phyloP scores from a whole-genome alignment of 306 rosid species.

The Dalbergia cochinchinensis region DNA sequence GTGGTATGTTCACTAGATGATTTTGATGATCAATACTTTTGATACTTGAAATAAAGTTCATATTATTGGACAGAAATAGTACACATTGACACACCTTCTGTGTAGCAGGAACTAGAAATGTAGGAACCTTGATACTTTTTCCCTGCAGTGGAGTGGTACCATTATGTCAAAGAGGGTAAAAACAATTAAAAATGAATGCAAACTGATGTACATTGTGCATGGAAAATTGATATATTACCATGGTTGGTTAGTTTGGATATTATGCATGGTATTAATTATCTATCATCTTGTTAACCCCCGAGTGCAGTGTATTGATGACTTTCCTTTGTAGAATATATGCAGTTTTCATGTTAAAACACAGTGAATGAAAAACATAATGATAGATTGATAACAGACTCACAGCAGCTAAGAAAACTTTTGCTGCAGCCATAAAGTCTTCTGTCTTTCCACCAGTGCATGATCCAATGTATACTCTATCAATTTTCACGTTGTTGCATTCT shows the following conservation, averaged over 20 bases:
- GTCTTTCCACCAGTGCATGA: slow-evolving; percentile 96
- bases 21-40: slow-evolving; percentile 3
- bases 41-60: neutral
- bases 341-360: neutral
- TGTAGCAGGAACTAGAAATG: slow-evolving; percentile 91
- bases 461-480: slow-evolving; percentile 87
- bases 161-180: neutral
- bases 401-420: slow-evolving; percentile 76
- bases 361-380: slow-evolving; percentile 2
- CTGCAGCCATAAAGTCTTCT: slow-evolving; percentile 88
- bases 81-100: slow-evolving; percentile 64
- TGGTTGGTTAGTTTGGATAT: no score
- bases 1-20: neutral
- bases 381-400: slow-evolving; percentile 50
- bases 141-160: slow-evolving; percentile 56
- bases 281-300: neutral
- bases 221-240: neutral
- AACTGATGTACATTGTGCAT: neutral
- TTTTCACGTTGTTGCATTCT: slow-evolving; percentile 86
- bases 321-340: neutral
- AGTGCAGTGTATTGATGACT: neutral
- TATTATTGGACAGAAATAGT: neutral
- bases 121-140: slow-evolving; percentile 79
- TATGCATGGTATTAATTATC: neutral
- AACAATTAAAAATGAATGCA: neutral